A percentile compares a stretch with the other conserved stretches of the same genome.
Conservation (phyloP, 192 early-diverging fungal genomes). For the Coemansia sp. region DNA sequence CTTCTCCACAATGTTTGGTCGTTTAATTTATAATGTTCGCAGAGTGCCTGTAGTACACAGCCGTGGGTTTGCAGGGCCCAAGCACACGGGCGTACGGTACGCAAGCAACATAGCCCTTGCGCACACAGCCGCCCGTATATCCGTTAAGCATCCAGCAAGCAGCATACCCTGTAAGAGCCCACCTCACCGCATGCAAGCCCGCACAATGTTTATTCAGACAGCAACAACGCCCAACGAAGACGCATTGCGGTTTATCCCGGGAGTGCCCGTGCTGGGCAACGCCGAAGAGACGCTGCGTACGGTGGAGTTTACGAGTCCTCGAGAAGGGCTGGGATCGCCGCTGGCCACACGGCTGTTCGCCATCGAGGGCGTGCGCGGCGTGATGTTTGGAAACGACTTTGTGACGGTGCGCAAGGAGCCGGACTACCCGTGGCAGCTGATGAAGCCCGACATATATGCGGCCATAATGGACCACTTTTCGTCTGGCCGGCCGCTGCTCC, state of each 20-base stretch:
- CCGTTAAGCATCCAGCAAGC: too few relatives aligned
- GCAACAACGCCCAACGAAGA: conserved; percentile 92
- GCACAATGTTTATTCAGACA: conserved; percentile 84
- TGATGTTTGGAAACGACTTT: conserved; percentile 93
- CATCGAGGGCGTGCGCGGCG: conserved; percentile 87
- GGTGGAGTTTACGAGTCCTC: conserved; percentile 79
- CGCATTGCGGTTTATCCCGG: conserved; percentile 96
- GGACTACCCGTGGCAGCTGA: conserved; percentile 90
- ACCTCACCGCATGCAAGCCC: neutral
- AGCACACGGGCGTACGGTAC: neutral
- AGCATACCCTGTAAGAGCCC: too few relatives aligned
- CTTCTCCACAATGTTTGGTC: conserved; percentile 1
- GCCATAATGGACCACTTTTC: conserved; percentile 94
- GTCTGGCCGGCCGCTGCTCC: conserved; percentile 76
- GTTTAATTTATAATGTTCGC: neutral
- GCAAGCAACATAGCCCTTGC: conserved; percentile 1
- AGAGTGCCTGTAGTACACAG: too few relatives aligned
- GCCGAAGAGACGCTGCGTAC: conserved; percentile 55
- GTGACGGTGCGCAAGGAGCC: conserved; percentile 91
- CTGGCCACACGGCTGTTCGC: conserved; percentile 87
- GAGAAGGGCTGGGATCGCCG: conserved; percentile 77
- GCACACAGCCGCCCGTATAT: too few relatives aligned
- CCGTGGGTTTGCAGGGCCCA: neutral
- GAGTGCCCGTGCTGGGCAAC: conserved; percentile 70
- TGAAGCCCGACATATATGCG: conserved; percentile 97